These are phyloP conservation scores for Steccherinum ochraceum DNA, from an alignment of 768 basidiomycete genomes.

Conservation along the genomic window DNA sequence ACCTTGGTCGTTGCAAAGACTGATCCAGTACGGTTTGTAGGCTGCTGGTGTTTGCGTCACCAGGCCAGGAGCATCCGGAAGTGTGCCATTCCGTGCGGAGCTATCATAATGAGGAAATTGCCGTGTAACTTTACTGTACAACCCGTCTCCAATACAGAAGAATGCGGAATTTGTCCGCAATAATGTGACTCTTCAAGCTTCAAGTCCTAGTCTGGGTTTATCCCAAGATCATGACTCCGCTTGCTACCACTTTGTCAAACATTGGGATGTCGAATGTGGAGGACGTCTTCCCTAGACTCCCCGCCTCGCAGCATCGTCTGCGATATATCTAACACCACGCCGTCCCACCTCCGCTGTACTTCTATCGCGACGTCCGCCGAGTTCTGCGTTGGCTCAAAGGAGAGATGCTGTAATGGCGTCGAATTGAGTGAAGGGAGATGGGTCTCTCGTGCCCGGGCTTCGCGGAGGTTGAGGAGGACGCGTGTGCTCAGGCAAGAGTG, in stretches of 20 bases:
- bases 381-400: neutral
- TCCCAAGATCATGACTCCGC: too few species aligned
- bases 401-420: neutral
- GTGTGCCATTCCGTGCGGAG: too few species aligned
- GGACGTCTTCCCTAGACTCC: too few species aligned
- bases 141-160: too few species aligned
- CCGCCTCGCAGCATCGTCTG: neutral
- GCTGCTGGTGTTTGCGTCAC: neutral
- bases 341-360: neutral
- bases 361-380: neutral
- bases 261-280: too few species aligned
- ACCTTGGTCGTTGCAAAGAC: neutral
- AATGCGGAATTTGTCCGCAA: too few species aligned
- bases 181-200: too few species aligned
- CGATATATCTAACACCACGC: neutral
- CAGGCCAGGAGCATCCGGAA: neutral
- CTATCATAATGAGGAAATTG: too few species aligned
- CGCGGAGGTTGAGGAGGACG: constrained; percentile 1
- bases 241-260: too few species aligned
- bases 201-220: too few species aligned
- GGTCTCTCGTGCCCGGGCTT: neutral
- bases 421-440: neutral
- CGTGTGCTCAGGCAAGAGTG: constrained; percentile 3
- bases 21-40: too few species aligned
- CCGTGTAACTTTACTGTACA: too few species aligned